Evolutionary conservation across 768 basidiomycete species (phyloP).

Genomic region (Daedalea quercina): DNA sequence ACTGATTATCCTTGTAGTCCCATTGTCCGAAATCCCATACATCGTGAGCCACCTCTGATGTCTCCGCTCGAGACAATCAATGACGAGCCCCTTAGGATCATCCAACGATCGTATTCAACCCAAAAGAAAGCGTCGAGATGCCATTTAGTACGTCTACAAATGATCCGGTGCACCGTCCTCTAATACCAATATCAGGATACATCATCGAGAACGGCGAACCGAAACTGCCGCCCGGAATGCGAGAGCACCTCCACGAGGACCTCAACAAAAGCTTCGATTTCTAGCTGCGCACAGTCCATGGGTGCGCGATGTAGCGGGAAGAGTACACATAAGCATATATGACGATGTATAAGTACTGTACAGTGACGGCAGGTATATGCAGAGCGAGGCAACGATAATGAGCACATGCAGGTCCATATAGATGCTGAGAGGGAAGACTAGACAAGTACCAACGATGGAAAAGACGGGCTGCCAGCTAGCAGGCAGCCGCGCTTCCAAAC

Average conservation of each 20-base stretch:
- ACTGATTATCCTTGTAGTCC: slow-evolving; percentile 31
- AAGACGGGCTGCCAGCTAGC: too few species aligned
- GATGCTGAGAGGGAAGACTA: background rate
- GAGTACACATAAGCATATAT: background rate
- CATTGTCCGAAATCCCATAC: slow-evolving; percentile 67
- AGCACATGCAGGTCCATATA: background rate
- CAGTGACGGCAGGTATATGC: too few species aligned
- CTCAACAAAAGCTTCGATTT: slow-evolving; percentile 84
- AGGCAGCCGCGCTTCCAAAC: too few species aligned
- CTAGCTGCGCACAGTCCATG: slow-evolving; percentile 25
- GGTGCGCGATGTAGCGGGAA: background rate
- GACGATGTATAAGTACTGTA: slow-evolving; percentile 2
- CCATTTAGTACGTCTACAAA: slow-evolving; percentile 69
- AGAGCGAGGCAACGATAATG: background rate
- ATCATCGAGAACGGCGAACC: slow-evolving; percentile 50
- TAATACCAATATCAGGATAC: slow-evolving; percentile 29
- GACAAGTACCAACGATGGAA: background rate
- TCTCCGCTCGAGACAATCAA: background rate
- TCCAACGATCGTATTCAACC: slow-evolving; percentile 85
- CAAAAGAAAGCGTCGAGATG: slow-evolving; percentile 94
- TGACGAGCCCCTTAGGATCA: slow-evolving; percentile 50
- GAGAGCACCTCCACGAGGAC: slow-evolving; percentile 75
- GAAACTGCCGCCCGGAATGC: slow-evolving; percentile 85
- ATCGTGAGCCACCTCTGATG: slow-evolving; percentile 39
- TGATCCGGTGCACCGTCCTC: background rate